Conservation (phyloP, 106 monocot species). For the Dioscorea alata region DNA sequence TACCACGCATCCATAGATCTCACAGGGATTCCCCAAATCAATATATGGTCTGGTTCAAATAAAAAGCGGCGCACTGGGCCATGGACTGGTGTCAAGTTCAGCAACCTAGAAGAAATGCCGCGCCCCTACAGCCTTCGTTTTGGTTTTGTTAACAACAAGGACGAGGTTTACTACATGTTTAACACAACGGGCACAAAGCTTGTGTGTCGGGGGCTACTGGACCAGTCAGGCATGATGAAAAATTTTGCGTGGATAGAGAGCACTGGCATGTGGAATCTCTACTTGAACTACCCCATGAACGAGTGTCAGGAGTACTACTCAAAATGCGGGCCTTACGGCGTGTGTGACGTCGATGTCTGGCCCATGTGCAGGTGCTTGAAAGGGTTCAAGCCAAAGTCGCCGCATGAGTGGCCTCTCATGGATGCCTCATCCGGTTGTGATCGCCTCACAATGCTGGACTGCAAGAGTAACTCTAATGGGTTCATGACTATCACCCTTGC, state of each 20-base stretch:
- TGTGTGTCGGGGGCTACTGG: conserved; percentile 11
- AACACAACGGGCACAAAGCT: neutral
- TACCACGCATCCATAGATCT: conserved; percentile 32
- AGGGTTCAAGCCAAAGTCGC: conserved; percentile 35
- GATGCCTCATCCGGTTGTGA: conserved; percentile 29
- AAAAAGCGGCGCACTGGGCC: conserved; percentile 31
- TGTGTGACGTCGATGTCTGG: conserved; percentile 21
- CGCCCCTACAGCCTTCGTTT: neutral
- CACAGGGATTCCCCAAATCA: conserved; percentile 17
- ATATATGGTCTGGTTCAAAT: conserved; percentile 13
- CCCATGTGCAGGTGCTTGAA: conserved; percentile 39
- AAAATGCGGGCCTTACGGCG: conserved; percentile 36
- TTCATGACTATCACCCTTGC: conserved; percentile 16
- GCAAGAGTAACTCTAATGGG: conserved; percentile 23
- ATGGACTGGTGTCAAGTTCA: conserved; percentile 31
- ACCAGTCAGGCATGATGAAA: conserved; percentile 6
- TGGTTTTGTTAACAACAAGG: neutral
- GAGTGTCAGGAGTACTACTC: conserved; percentile 24
- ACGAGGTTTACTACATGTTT: neutral
- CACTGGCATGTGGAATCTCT: conserved; percentile 17
- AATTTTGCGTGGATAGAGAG: conserved; percentile 20
- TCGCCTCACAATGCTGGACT: conserved; percentile 28
- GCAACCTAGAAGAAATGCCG: conserved; percentile 3
- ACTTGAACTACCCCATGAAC: conserved; percentile 21
- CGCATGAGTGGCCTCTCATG: conserved; percentile 21